A percentile compares a stretch with the other conserved stretches of the same genome.
Evolutionary conservation across 805 yeast species (phyloP).

Genomic region (Cyberlindnera misumaiensis): DNA sequence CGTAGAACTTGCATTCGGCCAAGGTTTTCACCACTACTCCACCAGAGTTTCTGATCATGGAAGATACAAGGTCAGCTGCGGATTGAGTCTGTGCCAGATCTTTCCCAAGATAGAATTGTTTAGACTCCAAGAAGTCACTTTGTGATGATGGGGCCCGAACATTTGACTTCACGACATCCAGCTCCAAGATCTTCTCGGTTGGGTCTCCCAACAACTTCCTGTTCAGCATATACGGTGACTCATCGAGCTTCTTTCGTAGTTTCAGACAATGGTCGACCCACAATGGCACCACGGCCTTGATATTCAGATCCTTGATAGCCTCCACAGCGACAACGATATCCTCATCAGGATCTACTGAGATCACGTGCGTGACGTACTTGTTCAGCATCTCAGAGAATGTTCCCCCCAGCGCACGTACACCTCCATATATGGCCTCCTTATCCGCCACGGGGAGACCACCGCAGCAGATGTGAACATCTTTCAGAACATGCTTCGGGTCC

Average conservation of each 20-base stretch:
- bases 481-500: slow-evolving; percentile 58
- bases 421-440: slow-evolving; percentile 60
- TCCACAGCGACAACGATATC: slow-evolving; percentile 51
- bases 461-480: slow-evolving; percentile 52
- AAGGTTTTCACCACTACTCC: slow-evolving; percentile 37
- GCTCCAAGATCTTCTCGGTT: slow-evolving; percentile 6
- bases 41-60: slow-evolving; percentile 45
- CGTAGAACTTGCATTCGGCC: slow-evolving; percentile 37
- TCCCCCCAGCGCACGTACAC: slow-evolving; percentile 72
- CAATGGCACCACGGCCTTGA: slow-evolving; percentile 62
- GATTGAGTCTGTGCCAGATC: slow-evolving; percentile 51
- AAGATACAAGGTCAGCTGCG: slow-evolving; percentile 31
- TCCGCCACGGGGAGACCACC: slow-evolving; percentile 54
- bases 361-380: slow-evolving; percentile 70
- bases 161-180: slow-evolving; percentile 9
- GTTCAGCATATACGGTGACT: slow-evolving; percentile 37
- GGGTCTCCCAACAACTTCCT: slow-evolving; percentile 8
- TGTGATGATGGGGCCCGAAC: slow-evolving; percentile 4
- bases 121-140: slow-evolving; percentile 32
- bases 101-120: slow-evolving; percentile 41
- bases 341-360: slow-evolving; percentile 52
- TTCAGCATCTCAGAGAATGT: slow-evolving; percentile 54
- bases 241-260: slow-evolving; percentile 43
- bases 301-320: slow-evolving; percentile 31
- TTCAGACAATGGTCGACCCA: slow-evolving; percentile 76